phyloP scores from a whole-genome alignment of 2,329 filamentous ascomycete genomes.

The Clarireedia homoeocarpa region DNA sequence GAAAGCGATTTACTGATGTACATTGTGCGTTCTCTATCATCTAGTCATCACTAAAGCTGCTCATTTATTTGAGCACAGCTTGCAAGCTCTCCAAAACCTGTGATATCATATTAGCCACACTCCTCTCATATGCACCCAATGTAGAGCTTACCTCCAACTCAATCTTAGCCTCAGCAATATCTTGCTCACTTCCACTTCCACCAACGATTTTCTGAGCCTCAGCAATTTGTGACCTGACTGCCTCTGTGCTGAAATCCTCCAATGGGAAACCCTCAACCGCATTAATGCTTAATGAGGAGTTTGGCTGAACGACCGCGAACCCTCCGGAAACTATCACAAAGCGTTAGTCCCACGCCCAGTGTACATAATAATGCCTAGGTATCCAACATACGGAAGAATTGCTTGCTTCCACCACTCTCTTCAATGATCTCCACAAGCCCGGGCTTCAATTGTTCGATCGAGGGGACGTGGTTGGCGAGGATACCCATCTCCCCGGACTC shows the following conservation, averaged over 20 bases:
- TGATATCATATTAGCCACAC: slow-evolving; percentile 31
- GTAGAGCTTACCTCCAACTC: slow-evolving; percentile 75
- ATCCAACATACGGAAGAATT: slow-evolving; percentile 84
- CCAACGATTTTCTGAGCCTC: slow-evolving; percentile 93
- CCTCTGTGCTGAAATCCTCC: slow-evolving; percentile 92
- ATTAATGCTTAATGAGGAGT: slow-evolving; percentile 95
- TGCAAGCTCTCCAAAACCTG: slow-evolving; percentile 80
- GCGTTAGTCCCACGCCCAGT: not conserved
- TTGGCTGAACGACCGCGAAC: slow-evolving; percentile 93
- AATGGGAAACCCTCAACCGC: slow-evolving; percentile 90
- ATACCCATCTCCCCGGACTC: slow-evolving; percentile 99
- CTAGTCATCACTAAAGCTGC: slow-evolving; percentile 10
- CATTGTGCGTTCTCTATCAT: slow-evolving; percentile 26
- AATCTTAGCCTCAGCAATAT: slow-evolving; percentile 98
- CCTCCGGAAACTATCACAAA: slow-evolving; percentile 77
- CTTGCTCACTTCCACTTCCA: slow-evolving; percentile 89
- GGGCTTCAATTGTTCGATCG: slow-evolving; percentile 98
- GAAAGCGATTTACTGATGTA: slow-evolving; percentile 28
- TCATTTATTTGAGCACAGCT: slow-evolving; percentile 65
- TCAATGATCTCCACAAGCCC: slow-evolving; percentile 93
- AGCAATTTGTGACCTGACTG: slow-evolving; percentile 79
- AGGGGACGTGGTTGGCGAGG: slow-evolving; percentile 96
- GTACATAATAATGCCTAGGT: not conserved
- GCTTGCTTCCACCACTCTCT: slow-evolving; percentile 83
- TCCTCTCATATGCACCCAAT: not conserved